phyloP scores from a whole-genome alignment of 495 filamentous ascomycete species.

The Penicillium mononematosum region DNA sequence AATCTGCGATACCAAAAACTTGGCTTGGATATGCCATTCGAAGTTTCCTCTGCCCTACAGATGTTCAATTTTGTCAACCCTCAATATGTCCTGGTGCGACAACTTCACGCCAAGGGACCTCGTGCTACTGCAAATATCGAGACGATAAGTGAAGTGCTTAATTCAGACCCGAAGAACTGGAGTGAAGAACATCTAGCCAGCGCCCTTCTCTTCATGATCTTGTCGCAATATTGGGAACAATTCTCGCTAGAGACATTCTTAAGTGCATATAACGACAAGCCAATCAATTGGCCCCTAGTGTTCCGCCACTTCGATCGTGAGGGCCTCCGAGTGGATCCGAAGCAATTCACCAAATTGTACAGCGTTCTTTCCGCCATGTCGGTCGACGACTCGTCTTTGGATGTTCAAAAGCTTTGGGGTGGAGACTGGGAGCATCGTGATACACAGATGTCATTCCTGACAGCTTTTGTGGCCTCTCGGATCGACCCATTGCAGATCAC shows the following conservation, averaged over 20 bases:
- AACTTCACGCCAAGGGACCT: slow-evolving; percentile 74
- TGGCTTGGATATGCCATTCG: slow-evolving; percentile 60
- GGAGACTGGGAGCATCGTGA: slow-evolving; percentile 82
- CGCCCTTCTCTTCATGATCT: slow-evolving; percentile 78
- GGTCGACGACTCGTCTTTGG: slow-evolving; percentile 56
- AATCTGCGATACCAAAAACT: slow-evolving; percentile 65
- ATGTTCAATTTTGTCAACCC: slow-evolving; percentile 68
- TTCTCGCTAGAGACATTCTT: slow-evolving; percentile 77
- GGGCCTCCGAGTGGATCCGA: slow-evolving; percentile 66
- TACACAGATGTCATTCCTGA: slow-evolving; percentile 87
- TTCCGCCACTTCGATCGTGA: slow-evolving; percentile 81
- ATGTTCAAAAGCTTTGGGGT: slow-evolving; percentile 87
- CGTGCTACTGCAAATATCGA: slow-evolving; percentile 54
- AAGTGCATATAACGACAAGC: slow-evolving; percentile 55
- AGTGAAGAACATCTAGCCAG: slow-evolving; percentile 79
- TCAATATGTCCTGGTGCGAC: slow-evolving; percentile 64
- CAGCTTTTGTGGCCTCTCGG: slow-evolving; percentile 73
- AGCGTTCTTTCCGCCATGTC: slow-evolving; percentile 70
- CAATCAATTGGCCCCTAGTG: slow-evolving; percentile 78
- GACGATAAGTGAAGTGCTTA: slow-evolving; percentile 60
- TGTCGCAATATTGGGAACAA: slow-evolving; percentile 60
- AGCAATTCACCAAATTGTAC: slow-evolving; percentile 79
- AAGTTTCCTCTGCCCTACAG: slow-evolving; percentile 71
- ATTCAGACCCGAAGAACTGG: slow-evolving; percentile 63
- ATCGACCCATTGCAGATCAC: slow-evolving; percentile 82